These are phyloP conservation scores for Colletotrichum costaricense DNA, from an alignment of 2,329 filamentous ascomycete genomes.

Conservation along the genomic window DNA sequence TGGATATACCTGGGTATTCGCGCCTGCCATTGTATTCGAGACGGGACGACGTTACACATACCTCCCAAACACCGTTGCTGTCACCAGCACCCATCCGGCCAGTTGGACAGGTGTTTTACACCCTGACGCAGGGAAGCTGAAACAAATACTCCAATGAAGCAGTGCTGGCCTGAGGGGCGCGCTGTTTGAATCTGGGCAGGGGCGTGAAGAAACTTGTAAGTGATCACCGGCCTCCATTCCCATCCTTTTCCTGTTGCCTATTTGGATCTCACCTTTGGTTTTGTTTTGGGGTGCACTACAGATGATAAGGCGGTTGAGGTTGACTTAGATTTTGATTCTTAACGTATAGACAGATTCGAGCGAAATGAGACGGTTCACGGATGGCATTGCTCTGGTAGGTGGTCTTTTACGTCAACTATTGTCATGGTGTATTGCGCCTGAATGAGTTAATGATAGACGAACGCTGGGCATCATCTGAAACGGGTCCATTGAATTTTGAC, in stretches of 20 bases:
- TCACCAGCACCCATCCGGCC: not conserved
- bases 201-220: not conserved
- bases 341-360: too few relatives aligned
- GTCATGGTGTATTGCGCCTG: not conserved
- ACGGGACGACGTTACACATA: not conserved
- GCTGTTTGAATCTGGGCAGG: not conserved
- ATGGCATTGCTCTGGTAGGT: too few relatives aligned
- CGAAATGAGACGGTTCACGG: too few relatives aligned
- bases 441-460: not conserved
- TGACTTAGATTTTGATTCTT: too few relatives aligned
- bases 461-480: too few relatives aligned
- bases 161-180: not conserved
- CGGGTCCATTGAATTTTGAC: not conserved
- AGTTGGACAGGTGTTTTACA: not conserved
- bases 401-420: too few relatives aligned
- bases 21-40: not conserved
- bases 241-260: not conserved
- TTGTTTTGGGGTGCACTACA: not conserved
- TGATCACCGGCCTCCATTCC: not conserved
- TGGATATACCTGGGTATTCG: not conserved
- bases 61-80: not conserved
- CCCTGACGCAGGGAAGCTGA: not conserved
- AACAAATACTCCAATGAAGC: not conserved
- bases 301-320: too few relatives aligned
- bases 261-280: too few relatives aligned